These are phyloP conservation scores for Afroboletus lepidellus DNA, from an alignment of 1,284 basidiomycete species.

Conservation along the genomic window DNA sequence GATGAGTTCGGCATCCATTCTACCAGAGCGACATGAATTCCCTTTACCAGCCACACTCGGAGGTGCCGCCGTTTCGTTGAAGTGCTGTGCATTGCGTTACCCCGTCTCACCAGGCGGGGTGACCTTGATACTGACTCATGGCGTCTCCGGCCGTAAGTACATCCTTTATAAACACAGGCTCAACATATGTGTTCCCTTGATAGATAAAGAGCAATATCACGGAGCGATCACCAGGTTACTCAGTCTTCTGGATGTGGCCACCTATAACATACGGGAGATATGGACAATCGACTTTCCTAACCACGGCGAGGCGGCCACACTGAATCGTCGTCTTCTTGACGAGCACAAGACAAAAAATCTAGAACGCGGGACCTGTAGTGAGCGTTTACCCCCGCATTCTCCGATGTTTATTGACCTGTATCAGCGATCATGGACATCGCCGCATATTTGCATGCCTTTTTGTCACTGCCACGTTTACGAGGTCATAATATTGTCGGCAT, in stretches of 20 bases:
- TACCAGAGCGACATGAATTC: conserved; percentile 23
- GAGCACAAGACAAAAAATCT: conserved; percentile 24
- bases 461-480: conserved; percentile 22
- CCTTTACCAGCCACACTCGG: conserved; percentile 16
- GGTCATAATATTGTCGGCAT: conserved; percentile 26
- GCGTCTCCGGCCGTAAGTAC: conserved; percentile 28
- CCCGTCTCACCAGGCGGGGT: conserved; percentile 25
- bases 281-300: conserved; percentile 55
- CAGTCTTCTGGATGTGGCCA: conserved; percentile 24
- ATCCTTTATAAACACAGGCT: background rate
- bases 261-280: conserved; percentile 43
- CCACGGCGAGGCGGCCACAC: conserved; percentile 49
- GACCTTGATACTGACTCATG: conserved; percentile 31
- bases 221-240: conserved; percentile 43
- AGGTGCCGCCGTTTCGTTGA: conserved; percentile 11
- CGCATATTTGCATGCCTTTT: conserved; percentile 25
- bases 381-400: conserved; percentile 2
- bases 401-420: background rate
- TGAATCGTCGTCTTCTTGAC: conserved; percentile 41
- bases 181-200: background rate
- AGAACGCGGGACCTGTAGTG: conserved; percentile 22
- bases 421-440: conserved; percentile 25
- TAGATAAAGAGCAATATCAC: conserved; percentile 58
- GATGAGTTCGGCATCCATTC: conserved; percentile 1
- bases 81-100: conserved; percentile 28